phyloP scores from a whole-genome alignment of 2,329 filamentous ascomycete species.

The Pyricularia grisea region DNA sequence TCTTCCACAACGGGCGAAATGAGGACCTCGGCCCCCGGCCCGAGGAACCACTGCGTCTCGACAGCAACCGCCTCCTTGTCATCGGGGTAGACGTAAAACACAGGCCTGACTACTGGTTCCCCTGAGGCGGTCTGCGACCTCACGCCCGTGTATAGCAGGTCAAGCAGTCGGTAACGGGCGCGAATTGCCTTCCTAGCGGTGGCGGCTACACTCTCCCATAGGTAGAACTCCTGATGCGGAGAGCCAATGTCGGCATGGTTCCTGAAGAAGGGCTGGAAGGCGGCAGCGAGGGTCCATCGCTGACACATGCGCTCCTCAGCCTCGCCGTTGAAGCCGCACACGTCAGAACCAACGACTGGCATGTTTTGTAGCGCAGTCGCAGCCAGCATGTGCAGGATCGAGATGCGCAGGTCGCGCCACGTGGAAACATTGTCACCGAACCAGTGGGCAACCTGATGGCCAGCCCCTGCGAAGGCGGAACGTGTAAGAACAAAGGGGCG shows the following conservation, averaged over 20 bases:
- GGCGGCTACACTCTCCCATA: slow-evolving; percentile 51
- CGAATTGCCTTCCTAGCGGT: slow-evolving; percentile 61
- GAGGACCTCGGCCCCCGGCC: slow-evolving; percentile 28
- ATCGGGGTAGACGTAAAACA: slow-evolving; percentile 61
- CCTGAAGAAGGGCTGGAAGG: slow-evolving; percentile 68
- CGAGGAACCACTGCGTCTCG: slow-evolving; percentile 42
- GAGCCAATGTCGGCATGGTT: slow-evolving; percentile 51
- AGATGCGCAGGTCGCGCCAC: slow-evolving; percentile 50
- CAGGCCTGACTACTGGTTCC: slow-evolving; percentile 55
- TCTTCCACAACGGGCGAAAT: slow-evolving; percentile 39
- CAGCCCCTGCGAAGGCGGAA: slow-evolving; percentile 70
- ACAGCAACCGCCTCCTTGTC: slow-evolving; percentile 34
- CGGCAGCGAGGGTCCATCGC: slow-evolving; percentile 65
- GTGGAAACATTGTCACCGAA: slow-evolving; percentile 46
- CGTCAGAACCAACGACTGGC: slow-evolving; percentile 61
- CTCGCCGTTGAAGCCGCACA: slow-evolving; percentile 65
- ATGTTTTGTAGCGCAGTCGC: slow-evolving; percentile 59
- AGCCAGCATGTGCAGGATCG: slow-evolving; percentile 48
- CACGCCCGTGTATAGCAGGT: slow-evolving; percentile 70
- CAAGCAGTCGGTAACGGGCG: slow-evolving; percentile 68
- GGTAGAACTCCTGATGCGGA: slow-evolving; percentile 61
- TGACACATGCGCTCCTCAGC: slow-evolving; percentile 62
- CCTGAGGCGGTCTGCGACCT: slow-evolving; percentile 50
- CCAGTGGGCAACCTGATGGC: slow-evolving; percentile 59
- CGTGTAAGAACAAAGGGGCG: slow-evolving; percentile 77